Evolutionary conservation across 2,329 filamentous ascomycete species (phyloP), one percentile per base, ranked within the genome.

Genomic region (Penicillium sp.): DNA sequence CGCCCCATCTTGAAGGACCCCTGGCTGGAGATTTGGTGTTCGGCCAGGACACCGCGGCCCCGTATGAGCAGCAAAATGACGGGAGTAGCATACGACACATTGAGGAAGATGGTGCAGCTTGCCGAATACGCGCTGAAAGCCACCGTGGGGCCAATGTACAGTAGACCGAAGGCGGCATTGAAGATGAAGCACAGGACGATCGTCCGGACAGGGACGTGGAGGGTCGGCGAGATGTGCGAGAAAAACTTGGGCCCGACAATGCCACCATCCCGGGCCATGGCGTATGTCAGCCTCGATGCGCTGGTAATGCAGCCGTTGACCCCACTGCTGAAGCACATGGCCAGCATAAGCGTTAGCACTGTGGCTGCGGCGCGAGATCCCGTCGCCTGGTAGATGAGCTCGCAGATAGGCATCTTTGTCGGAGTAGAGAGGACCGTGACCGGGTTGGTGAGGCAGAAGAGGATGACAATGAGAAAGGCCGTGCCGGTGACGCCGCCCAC

Each of bases 401-500:
- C 72, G 30, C 78, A 73, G 4, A 77, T 66, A 0, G 75, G 74
- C 0, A 75, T 71, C 5, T 74, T 74, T 1, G 74, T 78, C 2
- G 65, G 43, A 0, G 70, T 70, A 2, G 51, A 49, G 1, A 70
- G 72, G 0, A 73, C 76, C 1, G 58, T 47, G 8, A 69, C 64
- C 29, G 79, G 71, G 37, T 75, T 68, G 3, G 70, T 70, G 25
- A 77, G 75, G 53, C 73, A 76, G 54, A 76, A 77, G 56, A 70
- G 76, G 1, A 74, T 61, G 0, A 67, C 60, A 11, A 77, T 59
- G 1, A 77, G 58, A 46, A 77, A 76, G 13, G 70, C 54, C 44
- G 75, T 71, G 1, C 72, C 73, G 0, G 71, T 74, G 3, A 71
- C 48, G 4, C 64, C 65, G 1, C 72, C 72, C 15, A 75, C 56